Evolutionary conservation across 257 asterid genomes (phyloP).

Genomic region (Solanum stenotomum): DNA sequence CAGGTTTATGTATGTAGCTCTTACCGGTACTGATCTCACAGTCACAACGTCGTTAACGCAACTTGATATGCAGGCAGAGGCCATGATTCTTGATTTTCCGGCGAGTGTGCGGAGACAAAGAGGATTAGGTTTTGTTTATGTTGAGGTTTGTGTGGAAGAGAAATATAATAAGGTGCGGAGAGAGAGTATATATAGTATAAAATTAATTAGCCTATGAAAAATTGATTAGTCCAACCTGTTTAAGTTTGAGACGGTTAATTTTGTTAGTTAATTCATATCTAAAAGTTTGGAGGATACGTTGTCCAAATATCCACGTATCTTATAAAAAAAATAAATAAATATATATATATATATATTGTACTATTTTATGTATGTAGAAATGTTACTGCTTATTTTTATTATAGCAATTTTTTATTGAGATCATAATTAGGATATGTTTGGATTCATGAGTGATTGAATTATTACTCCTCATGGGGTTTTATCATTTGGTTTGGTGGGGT

Average conservation of each 20-base stretch:
- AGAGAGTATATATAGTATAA: background rate
- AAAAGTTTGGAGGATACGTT: background rate
- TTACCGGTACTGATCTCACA: conserved; percentile 29
- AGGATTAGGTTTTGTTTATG: background rate
- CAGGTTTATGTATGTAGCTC: conserved; percentile 62
- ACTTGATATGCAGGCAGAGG: conserved; percentile 45
- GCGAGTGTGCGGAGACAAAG: background rate
- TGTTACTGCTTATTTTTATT: background rate
- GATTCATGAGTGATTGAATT: background rate
- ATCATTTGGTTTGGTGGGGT: background rate
- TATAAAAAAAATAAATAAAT: too few relatives aligned
- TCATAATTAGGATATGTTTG: background rate
- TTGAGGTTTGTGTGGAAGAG: background rate
- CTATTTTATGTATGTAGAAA: background rate
- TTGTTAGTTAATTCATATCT: background rate
- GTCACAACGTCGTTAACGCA: conserved; percentile 32
- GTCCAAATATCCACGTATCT: background rate
- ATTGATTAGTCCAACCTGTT: background rate
- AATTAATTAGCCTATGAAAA: background rate
- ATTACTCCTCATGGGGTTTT: background rate
- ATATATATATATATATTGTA: background rate
- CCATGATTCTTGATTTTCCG: conserved; percentile 5
- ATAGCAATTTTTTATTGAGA: background rate
- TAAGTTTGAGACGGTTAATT: background rate
- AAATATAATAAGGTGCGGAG: background rate